A percentile compares a stretch with the other conserved stretches of the same genome.
Conservation (phyloP, 805 yeast genomes). For the Lachancea meyersii region DNA sequence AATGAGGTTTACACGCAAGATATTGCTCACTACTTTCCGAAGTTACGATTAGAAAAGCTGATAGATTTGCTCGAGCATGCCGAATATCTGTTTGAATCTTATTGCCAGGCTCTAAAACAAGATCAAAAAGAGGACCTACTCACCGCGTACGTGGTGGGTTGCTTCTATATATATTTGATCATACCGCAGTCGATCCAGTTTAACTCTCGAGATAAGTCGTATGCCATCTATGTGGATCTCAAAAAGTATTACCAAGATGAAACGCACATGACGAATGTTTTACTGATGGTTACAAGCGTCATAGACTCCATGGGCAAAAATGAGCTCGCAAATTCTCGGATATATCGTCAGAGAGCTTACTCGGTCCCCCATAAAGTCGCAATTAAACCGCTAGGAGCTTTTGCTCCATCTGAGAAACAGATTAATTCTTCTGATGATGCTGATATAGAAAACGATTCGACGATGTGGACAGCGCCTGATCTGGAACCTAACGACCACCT, state of each 20-base stretch:
- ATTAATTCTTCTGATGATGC: neutral
- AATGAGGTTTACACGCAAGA: conserved; percentile 32
- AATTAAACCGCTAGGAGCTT: conserved; percentile 4
- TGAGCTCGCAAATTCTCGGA: conserved; percentile 12
- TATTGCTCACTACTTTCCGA: conserved; percentile 28
- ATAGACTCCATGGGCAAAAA: conserved; percentile 27
- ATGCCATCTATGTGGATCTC: conserved; percentile 33
- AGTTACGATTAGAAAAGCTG: conserved; percentile 32
- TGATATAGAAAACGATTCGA: conserved; percentile 19
- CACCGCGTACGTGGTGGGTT: conserved; percentile 34
- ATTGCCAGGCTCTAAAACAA: conserved; percentile 17
- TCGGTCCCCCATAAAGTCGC: conserved; percentile 24
- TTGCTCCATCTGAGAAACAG: conserved; percentile 6
- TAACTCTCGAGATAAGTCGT: conserved; percentile 36
- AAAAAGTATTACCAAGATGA: conserved; percentile 35
- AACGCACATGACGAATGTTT: conserved; percentile 37
- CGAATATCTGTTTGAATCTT: conserved; percentile 32
- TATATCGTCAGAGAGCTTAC: conserved; percentile 29
- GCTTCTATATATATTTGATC: conserved; percentile 34
- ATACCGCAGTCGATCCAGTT: conserved; percentile 38
- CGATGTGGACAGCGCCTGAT: conserved; percentile 37
- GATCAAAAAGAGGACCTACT: conserved; percentile 27
- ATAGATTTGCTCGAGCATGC: conserved; percentile 36
- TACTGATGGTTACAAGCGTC: conserved; percentile 32
- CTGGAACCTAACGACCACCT: conserved; percentile 37